Evolutionary conservation across 2,329 filamentous ascomycete genomes (phyloP), one percentile per base, ranked within the genome.

Genomic region (Ceratocystis lukuohia): DNA sequence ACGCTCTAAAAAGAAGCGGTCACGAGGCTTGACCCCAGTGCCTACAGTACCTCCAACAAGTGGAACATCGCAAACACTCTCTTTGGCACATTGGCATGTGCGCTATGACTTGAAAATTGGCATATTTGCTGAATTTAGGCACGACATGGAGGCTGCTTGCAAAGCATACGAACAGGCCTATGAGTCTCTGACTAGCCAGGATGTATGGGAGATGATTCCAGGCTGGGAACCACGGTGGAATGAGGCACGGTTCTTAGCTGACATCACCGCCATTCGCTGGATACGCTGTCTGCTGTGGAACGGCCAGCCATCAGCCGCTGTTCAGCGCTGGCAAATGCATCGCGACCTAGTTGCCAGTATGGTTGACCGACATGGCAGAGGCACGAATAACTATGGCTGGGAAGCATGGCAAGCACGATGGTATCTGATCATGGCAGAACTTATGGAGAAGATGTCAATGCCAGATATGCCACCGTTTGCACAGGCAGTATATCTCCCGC

Each of bases 101-200:
- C 87, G 93, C 17, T 96, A 96, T 75, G 93, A 99, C 72, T 91
- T 96, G 77, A 99, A 99, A 74, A 82, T 92, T 20, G 93, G 88
- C 5, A 80, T 96, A 0, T 89, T 97, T 72, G 90, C 92, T 33
- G 93, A 97, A 73, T 96, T 96, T 70, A 84, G 94, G 7, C 89
- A 95, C 73, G 94, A 97, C 74, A 89, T 93, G 81, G 93, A 96
- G 72, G 86, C 85, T 25, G 91, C 94, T 0, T 80, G 90, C 72
- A 84, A 91, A 56, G 91, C 90, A 65, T 96, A 92, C 71, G 90
- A 94, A 72, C 87, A 87, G 74, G 91, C 91, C 3, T 92, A 97
- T 70, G 91, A 96, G 64, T 85, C 84, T 25, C 76, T 99, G 10
- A 84, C 97, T 69, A 87, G 88, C 20, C 80, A 87, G 33, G 93